These are phyloP conservation scores for Neonectria ditissima DNA, from an alignment of 2,329 filamentous ascomycete genomes.

Conservation along the genomic window DNA sequence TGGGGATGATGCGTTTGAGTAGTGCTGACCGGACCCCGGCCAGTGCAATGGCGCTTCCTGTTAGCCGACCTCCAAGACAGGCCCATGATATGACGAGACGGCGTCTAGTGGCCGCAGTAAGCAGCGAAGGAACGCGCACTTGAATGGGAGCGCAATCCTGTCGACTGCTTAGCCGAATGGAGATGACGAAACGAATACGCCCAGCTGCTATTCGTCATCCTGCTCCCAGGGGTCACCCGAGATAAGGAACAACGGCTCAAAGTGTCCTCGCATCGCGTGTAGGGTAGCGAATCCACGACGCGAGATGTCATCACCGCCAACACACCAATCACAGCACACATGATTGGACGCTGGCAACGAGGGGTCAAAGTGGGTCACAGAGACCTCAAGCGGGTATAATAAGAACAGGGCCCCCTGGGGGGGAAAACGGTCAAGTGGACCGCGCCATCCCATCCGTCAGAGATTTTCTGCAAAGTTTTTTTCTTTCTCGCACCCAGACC, in stretches of 20 bases:
- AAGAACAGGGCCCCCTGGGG: not conserved
- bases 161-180: too few relatives aligned
- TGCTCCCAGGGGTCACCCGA: not conserved
- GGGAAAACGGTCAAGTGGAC: not conserved
- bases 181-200: too few relatives aligned
- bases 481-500: not conserved
- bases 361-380: not conserved
- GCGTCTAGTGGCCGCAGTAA: too few relatives aligned
- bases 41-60: too few relatives aligned
- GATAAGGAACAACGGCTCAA: not conserved
- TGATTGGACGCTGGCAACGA: not conserved
- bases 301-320: not conserved
- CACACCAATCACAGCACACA: not conserved
- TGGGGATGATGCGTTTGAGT: too few relatives aligned
- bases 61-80: too few relatives aligned
- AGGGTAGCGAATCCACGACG: not conserved
- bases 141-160: too few relatives aligned
- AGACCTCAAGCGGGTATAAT: not conserved
- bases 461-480: slow-evolving; percentile 5
- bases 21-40: too few relatives aligned
- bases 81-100: too few relatives aligned
- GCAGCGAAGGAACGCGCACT: too few relatives aligned
- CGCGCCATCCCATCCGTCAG: not conserved
- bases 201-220: too few relatives aligned
- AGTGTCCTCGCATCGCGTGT: not conserved